Base-by-base conservation (phyloP, 257 asterid species). In the Solanum sitiens region DNA sequence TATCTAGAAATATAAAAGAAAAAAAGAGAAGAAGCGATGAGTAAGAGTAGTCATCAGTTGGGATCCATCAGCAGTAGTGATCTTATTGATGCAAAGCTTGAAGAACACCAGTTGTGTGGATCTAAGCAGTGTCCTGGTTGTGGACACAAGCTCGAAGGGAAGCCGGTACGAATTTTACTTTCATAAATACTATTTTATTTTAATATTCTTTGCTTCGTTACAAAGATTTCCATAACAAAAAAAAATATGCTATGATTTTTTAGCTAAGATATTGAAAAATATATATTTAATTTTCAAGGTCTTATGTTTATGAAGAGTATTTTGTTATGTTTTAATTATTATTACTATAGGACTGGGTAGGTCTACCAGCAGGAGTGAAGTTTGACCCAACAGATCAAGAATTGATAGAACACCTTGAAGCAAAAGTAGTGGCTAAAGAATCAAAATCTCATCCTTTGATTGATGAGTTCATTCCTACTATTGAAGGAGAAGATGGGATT, bases 361-460 rank as follows among this genome's bases (percentile, higher is more conserved):
- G 99, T 25, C 89, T 97, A 86, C 99, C 99, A 72, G 99, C 99
- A 65, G 99, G 99, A 42, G 99, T 97, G 88, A 97, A 97, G 86
- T 97, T 97, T 84, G 99, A 97, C 84, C 99, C 99, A 86, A 97
- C 99, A 39, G 99, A 97, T 88, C 99, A 97, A 86, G 99, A 97
- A 91, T 90, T 97, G 91, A 97, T 96, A 56, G 99, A 97, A 33
- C 99, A 97, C 91, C 98, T 97, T 4, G 99, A 97, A 89, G 99
- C 99, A 0, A 94, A 97, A 87, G 98, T 96, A 1, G 93, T 92
- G 87, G 95, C 94, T n/a, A 92, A 92, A 75, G 97, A 94, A 85
- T 90, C 97, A 23, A 96, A 96, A 92, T 95, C 99, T 7, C 99
- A 97, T 91, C 99, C 99, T 21, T 92, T 97, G 94, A 97, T 97